Percentiles rank a stretch among this genome's conserved stretches.
These are phyloP conservation scores for Colletotrichum somersetense DNA, from an alignment of 2,329 filamentous ascomycete species.

Conservation along the genomic window DNA sequence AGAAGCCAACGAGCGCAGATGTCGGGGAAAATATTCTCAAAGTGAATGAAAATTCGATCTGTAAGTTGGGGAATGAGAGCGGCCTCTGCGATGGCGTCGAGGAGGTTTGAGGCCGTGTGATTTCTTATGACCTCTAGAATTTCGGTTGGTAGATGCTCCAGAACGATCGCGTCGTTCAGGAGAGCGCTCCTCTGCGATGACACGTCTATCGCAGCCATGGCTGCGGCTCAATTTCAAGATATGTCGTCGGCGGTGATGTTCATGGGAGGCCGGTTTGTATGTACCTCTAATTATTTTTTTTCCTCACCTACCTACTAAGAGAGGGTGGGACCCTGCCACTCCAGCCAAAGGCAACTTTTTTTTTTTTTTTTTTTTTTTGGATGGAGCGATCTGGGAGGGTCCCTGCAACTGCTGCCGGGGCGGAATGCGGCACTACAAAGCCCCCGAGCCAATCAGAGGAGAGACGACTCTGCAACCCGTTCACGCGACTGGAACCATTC, in stretches of 20 bases:
- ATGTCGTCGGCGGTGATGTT: constrained; percentile 39
- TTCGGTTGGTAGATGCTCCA: constrained; percentile 76
- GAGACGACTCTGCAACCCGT: constrained; percentile 39
- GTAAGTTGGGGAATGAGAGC: constrained; percentile 79
- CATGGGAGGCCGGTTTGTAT: constrained; percentile 40
- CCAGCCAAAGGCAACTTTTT: constrained; percentile 51
- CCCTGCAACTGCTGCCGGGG: constrained; percentile 42
- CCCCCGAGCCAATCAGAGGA: constrained; percentile 54
- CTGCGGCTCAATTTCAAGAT: constrained; percentile 43
- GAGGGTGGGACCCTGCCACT: constrained; percentile 32
- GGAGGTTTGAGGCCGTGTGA: constrained; percentile 73
- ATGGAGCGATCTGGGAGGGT: constrained; percentile 41
- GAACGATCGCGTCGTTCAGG: constrained; percentile 64
- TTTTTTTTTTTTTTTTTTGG: constrained; percentile 57
- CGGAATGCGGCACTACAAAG: constrained; percentile 51
- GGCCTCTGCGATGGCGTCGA: constrained; percentile 77
- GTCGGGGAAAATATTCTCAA: constrained; percentile 83
- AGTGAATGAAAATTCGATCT: constrained; percentile 79
- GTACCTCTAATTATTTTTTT: constrained; percentile 47
- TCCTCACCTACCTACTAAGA: background rate
- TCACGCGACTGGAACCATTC: constrained; percentile 43
- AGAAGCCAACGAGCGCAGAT: constrained; percentile 84
- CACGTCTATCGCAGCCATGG: constrained; percentile 69
- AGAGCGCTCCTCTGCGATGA: constrained; percentile 67
- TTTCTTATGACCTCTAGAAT: constrained; percentile 75